Conservation (phyloP, 2,329 filamentous ascomycete genomes). For the Diplodia intermedia region DNA sequence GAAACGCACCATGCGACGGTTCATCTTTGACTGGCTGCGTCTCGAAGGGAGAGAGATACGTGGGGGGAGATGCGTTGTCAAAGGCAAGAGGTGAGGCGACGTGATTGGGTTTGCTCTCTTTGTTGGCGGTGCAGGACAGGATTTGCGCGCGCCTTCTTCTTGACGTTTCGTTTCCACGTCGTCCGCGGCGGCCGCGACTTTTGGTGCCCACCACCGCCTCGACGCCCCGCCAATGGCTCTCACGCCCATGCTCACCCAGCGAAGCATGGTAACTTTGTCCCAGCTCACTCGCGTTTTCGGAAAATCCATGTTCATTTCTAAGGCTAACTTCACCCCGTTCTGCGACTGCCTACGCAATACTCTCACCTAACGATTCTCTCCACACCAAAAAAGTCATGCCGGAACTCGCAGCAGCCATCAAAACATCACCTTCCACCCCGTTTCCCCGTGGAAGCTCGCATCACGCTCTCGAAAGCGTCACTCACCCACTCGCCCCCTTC, state of each 20-base stretch:
- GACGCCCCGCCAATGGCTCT: not conserved
- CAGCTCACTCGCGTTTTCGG: not conserved
- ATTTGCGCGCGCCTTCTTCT: constrained; percentile 15
- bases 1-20: constrained; percentile 30
- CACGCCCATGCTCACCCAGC: not conserved
- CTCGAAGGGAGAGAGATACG: constrained; percentile 7
- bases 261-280: not conserved
- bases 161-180: not conserved
- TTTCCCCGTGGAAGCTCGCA: not conserved
- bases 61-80: constrained; percentile 7
- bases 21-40: constrained; percentile 27
- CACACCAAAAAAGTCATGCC: not conserved
- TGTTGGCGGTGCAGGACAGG: constrained; percentile 8
- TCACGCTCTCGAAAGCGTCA: not conserved
- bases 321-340: not conserved
- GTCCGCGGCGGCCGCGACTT: constrained; percentile 27
- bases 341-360: not conserved
- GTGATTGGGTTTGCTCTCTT: constrained; percentile 3
- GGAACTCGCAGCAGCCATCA: not conserved
- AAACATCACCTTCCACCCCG: not conserved
- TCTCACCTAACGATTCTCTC: not conserved
- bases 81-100: not conserved
- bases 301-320: not conserved
- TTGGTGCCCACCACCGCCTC: not conserved
- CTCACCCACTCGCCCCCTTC: not conserved